A percentile compares a stretch with the other conserved stretches of the same genome.
Conservation (phyloP, 495 filamentous ascomycete genomes). For the Penicillium steckii region DNA sequence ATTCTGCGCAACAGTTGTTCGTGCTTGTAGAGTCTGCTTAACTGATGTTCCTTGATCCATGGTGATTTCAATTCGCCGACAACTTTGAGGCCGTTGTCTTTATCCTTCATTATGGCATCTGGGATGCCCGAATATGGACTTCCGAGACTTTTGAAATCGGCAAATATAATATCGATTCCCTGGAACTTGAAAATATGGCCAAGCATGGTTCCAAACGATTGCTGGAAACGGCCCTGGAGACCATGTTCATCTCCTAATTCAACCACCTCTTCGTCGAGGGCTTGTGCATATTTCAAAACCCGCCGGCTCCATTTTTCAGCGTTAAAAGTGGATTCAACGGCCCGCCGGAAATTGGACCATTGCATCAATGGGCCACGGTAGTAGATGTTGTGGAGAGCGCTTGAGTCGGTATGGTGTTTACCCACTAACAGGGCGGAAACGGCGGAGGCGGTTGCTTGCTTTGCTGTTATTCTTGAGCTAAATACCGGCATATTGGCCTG, state of each 20-base stretch:
- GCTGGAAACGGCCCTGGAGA: slow-evolving; percentile 8
- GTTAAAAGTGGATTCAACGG: too few relatives aligned
- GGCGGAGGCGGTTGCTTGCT: too few relatives aligned
- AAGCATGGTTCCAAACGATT: slow-evolving; percentile 7
- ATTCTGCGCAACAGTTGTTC: too few relatives aligned
- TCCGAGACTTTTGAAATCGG: slow-evolving; percentile 8
- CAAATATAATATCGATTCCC: slow-evolving; percentile 2
- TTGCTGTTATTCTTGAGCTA: too few relatives aligned
- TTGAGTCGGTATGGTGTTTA: slow-evolving; percentile 13
- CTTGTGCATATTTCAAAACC: too few relatives aligned
- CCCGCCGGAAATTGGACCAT: too few relatives aligned
- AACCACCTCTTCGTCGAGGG: too few relatives aligned
- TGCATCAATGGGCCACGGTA: too few relatives aligned
- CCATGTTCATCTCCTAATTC: slow-evolving; percentile 9
- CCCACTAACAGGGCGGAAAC: too few relatives aligned
- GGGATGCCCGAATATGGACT: slow-evolving; percentile 3
- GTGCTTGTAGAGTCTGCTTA: too few relatives aligned
- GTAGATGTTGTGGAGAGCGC: slow-evolving; percentile 1
- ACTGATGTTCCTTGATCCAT: slow-evolving; percentile 2
- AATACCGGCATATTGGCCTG: too few relatives aligned
- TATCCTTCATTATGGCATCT: slow-evolving; percentile 10
- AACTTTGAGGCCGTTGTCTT: slow-evolving; percentile 2
- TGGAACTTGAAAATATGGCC: slow-evolving; percentile 5
- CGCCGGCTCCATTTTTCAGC: too few relatives aligned
- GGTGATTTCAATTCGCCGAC: slow-evolving; percentile 10